These are phyloP conservation scores for Pholiota conissans DNA, from an alignment of 768 basidiomycete species.

Conservation along the genomic window DNA sequence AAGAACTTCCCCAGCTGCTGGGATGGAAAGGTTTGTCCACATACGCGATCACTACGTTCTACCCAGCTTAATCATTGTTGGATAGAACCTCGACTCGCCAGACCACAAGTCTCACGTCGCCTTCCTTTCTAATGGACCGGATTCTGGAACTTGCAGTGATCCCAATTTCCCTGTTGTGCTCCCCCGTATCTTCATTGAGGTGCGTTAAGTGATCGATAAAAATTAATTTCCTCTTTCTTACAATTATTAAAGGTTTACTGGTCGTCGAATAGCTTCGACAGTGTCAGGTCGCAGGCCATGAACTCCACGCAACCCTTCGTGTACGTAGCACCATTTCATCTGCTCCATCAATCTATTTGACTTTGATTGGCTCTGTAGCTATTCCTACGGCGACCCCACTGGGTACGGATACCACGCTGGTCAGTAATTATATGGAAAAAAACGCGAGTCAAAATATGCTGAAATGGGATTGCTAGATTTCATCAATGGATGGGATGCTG, in stretches of 20 bases:
- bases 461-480: slow-evolving; percentile 36
- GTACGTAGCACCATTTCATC: slow-evolving; percentile 26
- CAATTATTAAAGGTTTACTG: slow-evolving; percentile 42
- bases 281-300: slow-evolving; percentile 39
- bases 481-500: slow-evolving; percentile 61
- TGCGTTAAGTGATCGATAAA: slow-evolving; percentile 13
- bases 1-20: slow-evolving; percentile 58
- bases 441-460: not conserved
- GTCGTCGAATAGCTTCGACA: slow-evolving; percentile 35
- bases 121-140: slow-evolving; percentile 46
- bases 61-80: not conserved
- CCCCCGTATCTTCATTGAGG: slow-evolving; percentile 54
- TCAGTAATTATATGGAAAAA: slow-evolving; percentile 19
- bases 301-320: slow-evolving; percentile 53
- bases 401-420: slow-evolving; percentile 64
- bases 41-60: too few species aligned
- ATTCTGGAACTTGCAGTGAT: slow-evolving; percentile 48
- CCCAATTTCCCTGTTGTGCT: slow-evolving; percentile 44
- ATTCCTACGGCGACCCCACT: slow-evolving; percentile 58
- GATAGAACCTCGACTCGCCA: slow-evolving; percentile 43
- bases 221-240: not conserved
- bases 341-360: not conserved
- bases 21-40: slow-evolving; percentile 46
- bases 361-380: slow-evolving; percentile 23
- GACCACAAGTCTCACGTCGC: slow-evolving; percentile 56